Conservation (phyloP, 257 asterid genomes). For the Echites panduratus region DNA sequence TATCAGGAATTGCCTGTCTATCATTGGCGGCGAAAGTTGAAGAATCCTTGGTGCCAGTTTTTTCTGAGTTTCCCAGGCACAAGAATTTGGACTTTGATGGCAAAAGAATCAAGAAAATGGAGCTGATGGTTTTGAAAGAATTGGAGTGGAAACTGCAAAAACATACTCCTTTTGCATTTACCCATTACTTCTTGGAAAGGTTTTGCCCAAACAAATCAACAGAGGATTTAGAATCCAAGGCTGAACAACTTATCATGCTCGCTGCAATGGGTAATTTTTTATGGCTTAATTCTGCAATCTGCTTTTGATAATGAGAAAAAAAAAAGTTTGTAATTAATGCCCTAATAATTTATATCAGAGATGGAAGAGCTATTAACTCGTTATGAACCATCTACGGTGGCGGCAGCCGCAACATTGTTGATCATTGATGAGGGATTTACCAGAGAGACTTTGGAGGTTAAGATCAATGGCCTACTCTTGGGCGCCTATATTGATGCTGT, state of each 20-base stretch:
- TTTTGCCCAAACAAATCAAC: constrained; percentile 15
- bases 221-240: constrained; percentile 19
- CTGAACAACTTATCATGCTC: constrained; percentile 23
- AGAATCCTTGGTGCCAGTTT: constrained; percentile 34
- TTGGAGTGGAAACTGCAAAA: constrained; percentile 57
- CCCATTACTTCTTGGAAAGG: constrained; percentile 34
- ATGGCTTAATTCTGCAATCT: too few species aligned
- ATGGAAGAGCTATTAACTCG: constrained; percentile 29
- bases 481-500: constrained; percentile 29
- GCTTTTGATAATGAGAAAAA: too few species aligned
- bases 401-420: constrained; percentile 65
- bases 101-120: constrained; percentile 46
- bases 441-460: constrained; percentile 30
- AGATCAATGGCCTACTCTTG: constrained; percentile 26
- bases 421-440: constrained; percentile 35
- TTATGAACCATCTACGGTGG: constrained; percentile 43
- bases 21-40: constrained; percentile 69
- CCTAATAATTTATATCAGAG: constrained; percentile 13
- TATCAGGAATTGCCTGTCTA: constrained; percentile 50
- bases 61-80: constrained; percentile 30
- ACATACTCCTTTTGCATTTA: constrained; percentile 48
- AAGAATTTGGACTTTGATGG: constrained; percentile 32
- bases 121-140: constrained; percentile 39
- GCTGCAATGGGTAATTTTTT: constrained; percentile 32
- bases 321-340: too few species aligned